Percentiles rank a stretch among this genome's conserved stretches.
Conservation (phyloP, 805 yeast species). For the Starmerella riodocensis region DNA sequence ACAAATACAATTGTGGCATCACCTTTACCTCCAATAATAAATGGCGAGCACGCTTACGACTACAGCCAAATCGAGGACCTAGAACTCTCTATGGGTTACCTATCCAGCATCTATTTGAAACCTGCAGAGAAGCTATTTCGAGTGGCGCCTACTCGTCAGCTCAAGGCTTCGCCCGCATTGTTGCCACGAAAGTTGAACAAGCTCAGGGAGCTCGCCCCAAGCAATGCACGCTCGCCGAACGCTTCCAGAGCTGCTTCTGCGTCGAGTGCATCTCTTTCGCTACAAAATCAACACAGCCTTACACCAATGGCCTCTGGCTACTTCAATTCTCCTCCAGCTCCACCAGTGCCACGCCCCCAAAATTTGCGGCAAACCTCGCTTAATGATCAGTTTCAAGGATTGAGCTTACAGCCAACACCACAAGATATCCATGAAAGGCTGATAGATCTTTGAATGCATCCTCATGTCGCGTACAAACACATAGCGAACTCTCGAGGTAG, state of each 20-base stretch:
- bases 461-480: too few species aligned
- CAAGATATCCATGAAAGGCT: conserved; percentile 18
- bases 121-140: conserved; percentile 76
- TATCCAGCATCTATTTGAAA: conserved; percentile 72
- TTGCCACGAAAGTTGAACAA: conserved; percentile 16
- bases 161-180: conserved; percentile 20
- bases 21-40: conserved; percentile 47
- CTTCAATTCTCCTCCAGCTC: background rate
- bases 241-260: background rate
- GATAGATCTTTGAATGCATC: conserved; percentile 16
- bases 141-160: conserved; percentile 21
- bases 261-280: background rate
- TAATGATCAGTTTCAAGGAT: conserved; percentile 9
- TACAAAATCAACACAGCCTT: background rate
- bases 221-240: background rate
- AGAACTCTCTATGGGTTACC: conserved; percentile 65
- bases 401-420: conserved; percentile 3
- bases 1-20: conserved; percentile 45
- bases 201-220: background rate
- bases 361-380: conserved; percentile 1
- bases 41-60: conserved; percentile 58
- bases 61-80: conserved; percentile 62
- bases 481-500: too few species aligned
- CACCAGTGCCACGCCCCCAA: conserved; percentile 7
- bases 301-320: background rate